Evolutionary conservation across 2,329 filamentous ascomycete genomes (phyloP).

Genomic region (Venturia oleaginea): DNA sequence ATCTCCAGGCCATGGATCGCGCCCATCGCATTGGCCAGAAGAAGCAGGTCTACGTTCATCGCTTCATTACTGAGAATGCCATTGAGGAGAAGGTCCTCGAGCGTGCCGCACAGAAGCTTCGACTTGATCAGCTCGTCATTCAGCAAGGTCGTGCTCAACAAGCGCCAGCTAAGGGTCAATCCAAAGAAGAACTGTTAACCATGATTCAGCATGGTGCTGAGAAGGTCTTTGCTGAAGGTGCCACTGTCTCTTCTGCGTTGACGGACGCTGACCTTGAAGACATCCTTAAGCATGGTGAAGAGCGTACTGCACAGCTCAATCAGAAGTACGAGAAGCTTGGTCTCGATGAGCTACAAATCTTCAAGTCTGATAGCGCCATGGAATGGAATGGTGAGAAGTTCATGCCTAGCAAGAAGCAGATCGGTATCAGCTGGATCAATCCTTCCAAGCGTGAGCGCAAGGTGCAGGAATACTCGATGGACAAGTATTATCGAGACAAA

Average conservation of each 20-base stretch:
- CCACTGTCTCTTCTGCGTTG: slow-evolving; percentile 35
- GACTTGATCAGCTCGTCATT: slow-evolving; percentile 93
- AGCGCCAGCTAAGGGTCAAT: slow-evolving; percentile 72
- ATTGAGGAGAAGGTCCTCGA: slow-evolving; percentile 98
- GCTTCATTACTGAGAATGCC: slow-evolving; percentile 94
- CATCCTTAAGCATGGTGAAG: slow-evolving; percentile 78
- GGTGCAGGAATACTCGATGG: slow-evolving; percentile 95
- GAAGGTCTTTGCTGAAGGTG: slow-evolving; percentile 75
- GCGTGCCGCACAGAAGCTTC: slow-evolving; percentile 90
- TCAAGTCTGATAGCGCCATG: slow-evolving; percentile 93
- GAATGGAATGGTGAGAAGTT: slow-evolving; percentile 99
- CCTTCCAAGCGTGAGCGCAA: slow-evolving; percentile 97
- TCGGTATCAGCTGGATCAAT: slow-evolving; percentile 94
- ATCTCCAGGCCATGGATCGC: slow-evolving; percentile 97
- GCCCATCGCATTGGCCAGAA: slow-evolving; percentile 98
- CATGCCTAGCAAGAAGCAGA: slow-evolving; percentile 71
- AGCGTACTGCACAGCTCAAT: slow-evolving; percentile 81
- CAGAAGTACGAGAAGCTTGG: slow-evolving; percentile 94
- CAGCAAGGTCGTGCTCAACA: slow-evolving; percentile 92
- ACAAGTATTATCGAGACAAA: slow-evolving; percentile 94
- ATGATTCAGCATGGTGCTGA: slow-evolving; percentile 99
- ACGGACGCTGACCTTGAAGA: slow-evolving; percentile 84
- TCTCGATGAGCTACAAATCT: slow-evolving; percentile 94
- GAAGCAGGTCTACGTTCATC: slow-evolving; percentile 93
- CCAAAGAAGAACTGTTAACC: slow-evolving; percentile 88